A percentile compares a stretch with the other conserved stretches of the same genome.
Conservation (phyloP, 1,284 basidiomycete genomes). For the Dichomitus squalens region DNA sequence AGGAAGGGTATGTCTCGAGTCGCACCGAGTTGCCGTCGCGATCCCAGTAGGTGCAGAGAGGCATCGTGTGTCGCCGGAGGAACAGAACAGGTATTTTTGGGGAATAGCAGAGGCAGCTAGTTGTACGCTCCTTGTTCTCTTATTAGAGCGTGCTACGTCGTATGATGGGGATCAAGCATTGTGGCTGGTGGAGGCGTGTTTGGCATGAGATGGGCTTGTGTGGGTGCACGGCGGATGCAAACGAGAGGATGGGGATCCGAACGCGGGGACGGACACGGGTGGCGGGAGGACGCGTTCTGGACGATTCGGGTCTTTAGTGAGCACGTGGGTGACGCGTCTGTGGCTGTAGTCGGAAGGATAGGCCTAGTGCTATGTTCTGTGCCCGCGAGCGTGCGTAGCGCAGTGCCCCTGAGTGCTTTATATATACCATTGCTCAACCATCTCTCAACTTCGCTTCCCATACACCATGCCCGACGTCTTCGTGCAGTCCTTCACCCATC, state of each 20-base stretch:
- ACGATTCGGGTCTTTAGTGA: conserved; percentile 1
- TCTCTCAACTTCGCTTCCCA: background rate
- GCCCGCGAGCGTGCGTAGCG: background rate
- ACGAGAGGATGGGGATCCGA: conserved; percentile 4
- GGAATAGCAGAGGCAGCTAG: no score
- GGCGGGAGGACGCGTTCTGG: conserved; percentile 17
- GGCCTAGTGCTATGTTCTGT: background rate
- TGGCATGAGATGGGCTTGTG: no score
- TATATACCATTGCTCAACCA: background rate
- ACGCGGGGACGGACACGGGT: background rate
- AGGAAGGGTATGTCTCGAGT: background rate
- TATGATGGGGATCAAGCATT: no score
- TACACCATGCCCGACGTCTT: conserved; percentile 48
- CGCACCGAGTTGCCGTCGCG: background rate
- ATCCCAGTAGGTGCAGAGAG: background rate
- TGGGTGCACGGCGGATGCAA: no score
- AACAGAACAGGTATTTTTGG: no score
- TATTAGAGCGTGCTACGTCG: no score
- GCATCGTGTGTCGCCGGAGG: background rate
- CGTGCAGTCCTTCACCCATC: conserved; percentile 66
- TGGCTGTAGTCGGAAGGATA: conserved; percentile 9
- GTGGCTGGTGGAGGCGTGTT: no score
- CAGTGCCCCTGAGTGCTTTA: background rate
- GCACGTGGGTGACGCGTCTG: conserved; percentile 20
- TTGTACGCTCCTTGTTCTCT: no score